Evolutionary conservation across 2,329 filamentous ascomycete genomes (phyloP), one percentile per base, ranked within the genome.

Genomic region (Rhinocladiella mackenziei): DNA sequence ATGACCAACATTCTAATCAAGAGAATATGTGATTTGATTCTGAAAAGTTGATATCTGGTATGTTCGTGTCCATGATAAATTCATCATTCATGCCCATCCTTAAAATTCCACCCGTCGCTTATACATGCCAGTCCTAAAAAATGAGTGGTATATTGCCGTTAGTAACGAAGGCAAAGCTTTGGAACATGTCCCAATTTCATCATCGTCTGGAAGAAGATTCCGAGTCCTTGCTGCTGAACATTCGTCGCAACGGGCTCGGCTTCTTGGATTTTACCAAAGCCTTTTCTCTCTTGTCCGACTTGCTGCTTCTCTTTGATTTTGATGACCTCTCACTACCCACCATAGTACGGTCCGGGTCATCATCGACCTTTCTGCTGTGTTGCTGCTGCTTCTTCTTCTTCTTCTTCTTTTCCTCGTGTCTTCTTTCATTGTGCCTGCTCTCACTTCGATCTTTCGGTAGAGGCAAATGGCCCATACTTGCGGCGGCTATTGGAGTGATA

Each of bases 401-500:
- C 22, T 45, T 49, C 17, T 49, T 48, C 36, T 41, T 44, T 39
- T 52, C 41, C n/a, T 46, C 50, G 31, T 47, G 41, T 51, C 61
- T 63, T 44, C 63, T 64, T 38, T 67, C 60, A 37, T 48, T 55
- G 11, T 57, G 51, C 28, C 56, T 56, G 15, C 56, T 53, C 20
- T 56, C 39, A 38, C 18, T 46, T 15, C 5, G 45, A 22, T 55
- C 48, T 9, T 52, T 50, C 9, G 57, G 54, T 2, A 51, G 32
- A 11, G 56, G 57, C 28, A 59, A 38, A 28, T 71, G 63, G 6
- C 70, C 66, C 9, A 69, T 72, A 61, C 73, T 67, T 11, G 63
- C 62, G 2, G 69, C 69, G 2, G 79, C 80, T 3, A 68, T 69
- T 0, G 77, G 78, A 2, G 79, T 83, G 60, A 83, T 76, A 60